phyloP scores from a whole-genome alignment of 805 yeast species.

The Ogataea chonburiensis region DNA sequence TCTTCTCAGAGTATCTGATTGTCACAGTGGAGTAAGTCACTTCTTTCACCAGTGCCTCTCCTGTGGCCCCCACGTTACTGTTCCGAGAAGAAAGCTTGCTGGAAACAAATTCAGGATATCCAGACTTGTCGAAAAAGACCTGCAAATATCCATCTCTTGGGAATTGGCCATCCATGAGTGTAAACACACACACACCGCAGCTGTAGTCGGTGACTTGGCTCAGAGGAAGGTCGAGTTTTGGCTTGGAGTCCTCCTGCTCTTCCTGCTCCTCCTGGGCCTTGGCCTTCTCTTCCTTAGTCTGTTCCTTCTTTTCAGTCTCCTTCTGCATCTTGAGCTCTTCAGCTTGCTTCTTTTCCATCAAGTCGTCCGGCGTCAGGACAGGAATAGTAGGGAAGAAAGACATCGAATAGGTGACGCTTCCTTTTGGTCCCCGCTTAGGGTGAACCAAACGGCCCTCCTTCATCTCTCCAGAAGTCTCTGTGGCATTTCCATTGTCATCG shows the following conservation, averaged over 20 bases:
- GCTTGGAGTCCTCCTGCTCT: conserved; percentile 36
- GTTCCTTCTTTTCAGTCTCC: conserved; percentile 14
- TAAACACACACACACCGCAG: conserved; percentile 75
- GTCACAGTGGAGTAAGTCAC: conserved; percentile 65
- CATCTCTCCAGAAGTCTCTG: conserved; percentile 56
- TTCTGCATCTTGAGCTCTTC: conserved; percentile 36
- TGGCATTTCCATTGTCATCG: conserved; percentile 60
- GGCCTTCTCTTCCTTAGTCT: conserved; percentile 27
- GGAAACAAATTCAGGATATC: conserved; percentile 61
- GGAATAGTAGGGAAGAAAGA: conserved; percentile 84
- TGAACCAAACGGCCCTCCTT: conserved; percentile 61
- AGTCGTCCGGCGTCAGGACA: conserved; percentile 74
- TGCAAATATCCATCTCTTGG: conserved; percentile 66
- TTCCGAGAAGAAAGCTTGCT: conserved; percentile 48
- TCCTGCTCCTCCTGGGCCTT: conserved; percentile 37
- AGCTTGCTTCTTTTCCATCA: conserved; percentile 37
- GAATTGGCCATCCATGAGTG: conserved; percentile 58
- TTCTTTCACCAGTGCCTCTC: conserved; percentile 77
- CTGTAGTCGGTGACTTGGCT: conserved; percentile 56
- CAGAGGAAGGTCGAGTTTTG: conserved; percentile 52
- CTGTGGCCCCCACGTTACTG: conserved; percentile 43
- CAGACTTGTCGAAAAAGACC: conserved; percentile 71
- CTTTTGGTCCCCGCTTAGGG: conserved; percentile 80
- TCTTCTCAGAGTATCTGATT: conserved; percentile 60
- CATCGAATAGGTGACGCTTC: conserved; percentile 67